Evolutionary conservation across 345 rosid species (phyloP).

Genomic region (Triadica sebifera): DNA sequence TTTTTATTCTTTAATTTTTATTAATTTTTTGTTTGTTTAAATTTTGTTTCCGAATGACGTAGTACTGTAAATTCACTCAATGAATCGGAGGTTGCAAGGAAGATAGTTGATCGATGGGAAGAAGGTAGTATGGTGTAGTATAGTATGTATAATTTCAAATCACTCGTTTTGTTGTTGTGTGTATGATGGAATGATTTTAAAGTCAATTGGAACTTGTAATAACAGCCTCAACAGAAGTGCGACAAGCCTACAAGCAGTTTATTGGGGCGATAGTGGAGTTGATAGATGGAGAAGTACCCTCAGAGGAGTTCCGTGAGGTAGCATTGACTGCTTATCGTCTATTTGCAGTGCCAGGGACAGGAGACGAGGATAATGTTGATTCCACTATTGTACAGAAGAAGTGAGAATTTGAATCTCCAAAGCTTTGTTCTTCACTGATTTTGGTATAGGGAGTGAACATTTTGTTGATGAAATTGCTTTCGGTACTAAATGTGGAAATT

Average conservation of each 20-base stretch:
- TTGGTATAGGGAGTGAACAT: background rate
- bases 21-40: background rate
- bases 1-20: too few species aligned
- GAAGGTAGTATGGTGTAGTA: conserved; percentile 49
- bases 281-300: conserved; percentile 66
- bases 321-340: conserved; percentile 53
- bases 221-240: conserved; percentile 74
- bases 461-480: background rate
- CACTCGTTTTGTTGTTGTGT: background rate
- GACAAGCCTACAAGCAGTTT: conserved; percentile 80
- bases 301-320: conserved; percentile 82
- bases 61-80: conserved; percentile 46
- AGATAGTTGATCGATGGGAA: conserved; percentile 80
- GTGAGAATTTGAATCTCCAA: conserved; percentile 30
- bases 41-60: conserved; percentile 15
- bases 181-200: conserved; percentile 7
- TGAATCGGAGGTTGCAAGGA: conserved; percentile 75
- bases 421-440: background rate
- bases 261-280: conserved; percentile 69
- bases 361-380: conserved; percentile 38
- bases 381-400: conserved; percentile 41
- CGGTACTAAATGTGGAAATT: background rate
- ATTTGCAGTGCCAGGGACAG: conserved; percentile 42
- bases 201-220: conserved; percentile 23
- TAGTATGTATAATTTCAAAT: background rate